Evolutionary conservation across 495 filamentous ascomycete genomes (phyloP), one percentile per base, ranked within the genome.

Genomic region (Margaritispora aquatica): DNA sequence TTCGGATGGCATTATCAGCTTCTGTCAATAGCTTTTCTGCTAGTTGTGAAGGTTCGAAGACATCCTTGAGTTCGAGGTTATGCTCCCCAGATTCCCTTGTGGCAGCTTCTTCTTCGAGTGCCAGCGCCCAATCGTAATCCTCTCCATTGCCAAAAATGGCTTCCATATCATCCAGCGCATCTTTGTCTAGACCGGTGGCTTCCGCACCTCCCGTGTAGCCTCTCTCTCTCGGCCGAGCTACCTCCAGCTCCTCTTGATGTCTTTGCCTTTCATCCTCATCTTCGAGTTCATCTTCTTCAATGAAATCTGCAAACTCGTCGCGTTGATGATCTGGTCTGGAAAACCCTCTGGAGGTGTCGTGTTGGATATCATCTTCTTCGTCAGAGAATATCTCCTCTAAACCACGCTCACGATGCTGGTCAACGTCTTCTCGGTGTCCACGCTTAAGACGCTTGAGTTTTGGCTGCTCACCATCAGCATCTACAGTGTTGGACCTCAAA

Each of bases 391-490:
- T 97, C 54, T 93, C 85, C 47, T 89, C 84, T 17, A 97, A 81
- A 19, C 84, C 90, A 59, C 86, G 87, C 54, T 83, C 79, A 58
- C 83, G 78, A 55, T 76, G 75, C n/a, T 71, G 71, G 26, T 78
- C 73, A 31, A 79, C 74, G 27, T 87, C 86, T 47, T 92, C 90
- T 58, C 89, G 84, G 65, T 94, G 89, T 54, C 93, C 92, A 58
- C 90, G 89, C 76, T 97, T 98, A 26, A 98, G 80, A 27, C 95
- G 85, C 73, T 98, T 98, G 75, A 94, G 93, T 70, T 95, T 94
- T 49, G 84, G 84, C 88, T 97, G 66, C 24, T 22, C 13, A 20
- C 58, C 75, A 73, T 23, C 15, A 56, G 22, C n/a, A 52, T 36
- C 1, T 3, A n/a, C 3, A 10, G 3, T 9, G 1, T 1, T 7